Conservation (phyloP, 83 land plant species). For the Diphasiastrum complanatum region DNA sequence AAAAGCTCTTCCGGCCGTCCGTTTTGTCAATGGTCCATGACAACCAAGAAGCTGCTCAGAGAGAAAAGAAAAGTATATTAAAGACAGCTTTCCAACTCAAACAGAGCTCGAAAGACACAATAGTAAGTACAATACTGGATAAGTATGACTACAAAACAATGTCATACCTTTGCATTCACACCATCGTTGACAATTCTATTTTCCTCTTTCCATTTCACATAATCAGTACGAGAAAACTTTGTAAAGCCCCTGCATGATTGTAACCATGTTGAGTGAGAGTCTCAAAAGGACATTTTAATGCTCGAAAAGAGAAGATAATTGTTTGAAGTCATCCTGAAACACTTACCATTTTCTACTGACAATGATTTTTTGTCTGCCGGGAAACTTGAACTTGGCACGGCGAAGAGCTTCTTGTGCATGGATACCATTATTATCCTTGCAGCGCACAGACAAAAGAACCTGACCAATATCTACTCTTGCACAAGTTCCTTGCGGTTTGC, state of each 20-base stretch:
- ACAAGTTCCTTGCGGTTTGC: slow-evolving; percentile 74
- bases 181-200: slow-evolving; percentile 67
- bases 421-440: slow-evolving; percentile 59
- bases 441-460: slow-evolving; percentile 69
- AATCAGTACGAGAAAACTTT: slow-evolving; percentile 61
- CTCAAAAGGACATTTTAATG: not conserved
- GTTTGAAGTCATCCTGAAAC: not conserved
- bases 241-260: slow-evolving; percentile 72
- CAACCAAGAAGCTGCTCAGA: slow-evolving; percentile 50
- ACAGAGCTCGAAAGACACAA: not conserved
- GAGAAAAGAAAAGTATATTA: not conserved
- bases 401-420: slow-evolving; percentile 78
- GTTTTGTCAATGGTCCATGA: slow-evolving; percentile 49
- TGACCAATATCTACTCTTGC: slow-evolving; percentile 76
- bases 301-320: not conserved
- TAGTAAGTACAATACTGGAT: not conserved
- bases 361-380: slow-evolving; percentile 80
- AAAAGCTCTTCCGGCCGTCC: slow-evolving; percentile 58
- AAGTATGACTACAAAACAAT: not conserved
- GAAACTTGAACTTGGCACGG: slow-evolving; percentile 78
- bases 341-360: slow-evolving; percentile 76
- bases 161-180: slow-evolving; percentile 73
- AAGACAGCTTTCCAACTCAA: not conserved
- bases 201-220: slow-evolving; percentile 66
- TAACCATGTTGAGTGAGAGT: not conserved